phyloP scores from a whole-genome alignment of 768 basidiomycete genomes.

The Lanmaoa rubissima region DNA sequence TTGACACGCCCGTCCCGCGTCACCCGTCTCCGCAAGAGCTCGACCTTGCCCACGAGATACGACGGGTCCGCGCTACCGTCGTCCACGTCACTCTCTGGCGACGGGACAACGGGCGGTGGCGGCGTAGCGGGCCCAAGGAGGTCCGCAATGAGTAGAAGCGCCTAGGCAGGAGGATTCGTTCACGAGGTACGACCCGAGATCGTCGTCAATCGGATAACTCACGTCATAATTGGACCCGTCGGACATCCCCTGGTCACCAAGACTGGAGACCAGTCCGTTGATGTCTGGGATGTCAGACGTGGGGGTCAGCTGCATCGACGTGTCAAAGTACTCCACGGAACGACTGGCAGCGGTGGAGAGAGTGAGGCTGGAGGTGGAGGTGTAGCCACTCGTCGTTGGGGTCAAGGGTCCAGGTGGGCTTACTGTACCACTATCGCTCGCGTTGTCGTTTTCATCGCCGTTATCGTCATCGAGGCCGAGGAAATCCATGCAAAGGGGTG shows the following conservation, averaged over 20 bases:
- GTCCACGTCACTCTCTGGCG: constrained; percentile 9
- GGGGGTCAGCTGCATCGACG: constrained; percentile 31
- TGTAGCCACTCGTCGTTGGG: constrained; percentile 27
- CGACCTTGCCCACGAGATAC: constrained; percentile 44
- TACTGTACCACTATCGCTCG: constrained; percentile 31
- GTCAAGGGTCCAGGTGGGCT: constrained; percentile 34
- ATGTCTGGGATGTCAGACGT: constrained; percentile 52
- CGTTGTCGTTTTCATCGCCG: constrained; percentile 23
- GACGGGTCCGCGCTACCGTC: constrained; percentile 1
- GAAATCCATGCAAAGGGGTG: constrained; percentile 25
- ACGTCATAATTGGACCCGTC: constrained; percentile 67
- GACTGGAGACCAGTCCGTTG: constrained; percentile 55
- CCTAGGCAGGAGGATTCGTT: constrained; percentile 38
- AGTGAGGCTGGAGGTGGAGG: constrained; percentile 30
- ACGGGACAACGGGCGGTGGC: neutral
- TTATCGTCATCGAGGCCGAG: constrained; percentile 23
- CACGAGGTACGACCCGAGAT: constrained; percentile 20
- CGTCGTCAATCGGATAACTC: constrained; percentile 34
- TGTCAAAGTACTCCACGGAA: constrained; percentile 28
- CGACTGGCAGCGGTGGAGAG: constrained; percentile 24
- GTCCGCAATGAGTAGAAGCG: constrained; percentile 57
- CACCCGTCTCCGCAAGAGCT: constrained; percentile 56
- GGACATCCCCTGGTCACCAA: constrained; percentile 44
- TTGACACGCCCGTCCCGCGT: constrained; percentile 67
- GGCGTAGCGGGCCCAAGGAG: constrained; percentile 55